Base-by-base conservation (phyloP, 1,139 yeast genomes). In the Hansenula lynferdii region DNA sequence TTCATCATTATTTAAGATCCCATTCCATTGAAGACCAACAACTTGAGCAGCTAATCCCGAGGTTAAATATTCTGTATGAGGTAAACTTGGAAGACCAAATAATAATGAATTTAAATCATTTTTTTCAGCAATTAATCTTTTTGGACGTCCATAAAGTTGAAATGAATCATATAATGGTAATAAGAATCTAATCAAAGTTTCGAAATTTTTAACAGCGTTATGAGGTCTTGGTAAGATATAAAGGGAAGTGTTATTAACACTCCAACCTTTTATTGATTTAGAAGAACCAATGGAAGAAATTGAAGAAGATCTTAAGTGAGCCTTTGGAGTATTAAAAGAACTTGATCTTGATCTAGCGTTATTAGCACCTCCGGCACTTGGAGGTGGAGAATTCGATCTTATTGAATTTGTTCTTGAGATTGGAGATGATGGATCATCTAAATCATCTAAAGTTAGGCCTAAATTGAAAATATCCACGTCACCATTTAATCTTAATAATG, bases 161-260 rank as follows among this genome's bases (percentile, higher is more conserved):
- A 85, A 86, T 2, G 86, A 70, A 56, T 86, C 95, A 56, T 81
- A 68, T 15, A 82, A 61, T 0, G 96, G 96, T 6, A 86, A 69
- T 47, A 86, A 61, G 50, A 82, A 81, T 42, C 96, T 66, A 41
- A 86, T 85, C 57, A 86, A 68, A 6, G 94, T 85, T 59, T 86
- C 95, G 59, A 77, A 85, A 4, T 92, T 92, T 2, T 85, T 84
- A 23, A 86, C 94, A n/a, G 90, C 77, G 11, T 86, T 79, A 57
- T 85, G 95, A 48, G 69, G 77, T 54, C 85, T 92, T 12, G 96
- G 95, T 85, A 86, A 83, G 48, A 86, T 57, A 54, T 85, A 85
- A 27, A 86, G 70, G 4, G 86, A 70, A 6, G 92, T 39, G 27
- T 44, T 42, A 29, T 40, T 43, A 11, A 50, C 36, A 6, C 30